phyloP scores from a whole-genome alignment of 306 rosid genomes.

The Cucumis hystrix region DNA sequence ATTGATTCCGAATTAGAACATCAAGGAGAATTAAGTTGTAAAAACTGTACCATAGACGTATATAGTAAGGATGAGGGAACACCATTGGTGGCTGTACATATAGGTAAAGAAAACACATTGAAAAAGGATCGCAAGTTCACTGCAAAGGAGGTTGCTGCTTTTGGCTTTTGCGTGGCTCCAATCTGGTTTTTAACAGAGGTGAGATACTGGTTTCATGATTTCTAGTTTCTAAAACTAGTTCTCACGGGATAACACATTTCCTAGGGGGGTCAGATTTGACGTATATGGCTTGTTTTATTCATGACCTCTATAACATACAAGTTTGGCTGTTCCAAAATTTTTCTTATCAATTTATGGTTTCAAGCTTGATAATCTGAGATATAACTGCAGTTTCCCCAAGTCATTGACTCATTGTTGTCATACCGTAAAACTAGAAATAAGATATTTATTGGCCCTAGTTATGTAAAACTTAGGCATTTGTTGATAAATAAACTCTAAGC shows the following conservation, averaged over 20 bases:
- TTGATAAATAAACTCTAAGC: background rate
- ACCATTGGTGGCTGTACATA: background rate
- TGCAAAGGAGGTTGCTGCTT: conserved; percentile 12
- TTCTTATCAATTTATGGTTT: background rate
- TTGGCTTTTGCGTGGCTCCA: conserved; percentile 16
- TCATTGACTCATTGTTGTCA: background rate
- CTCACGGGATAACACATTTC: background rate
- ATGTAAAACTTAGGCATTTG: background rate
- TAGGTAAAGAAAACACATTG: conserved; percentile 1
- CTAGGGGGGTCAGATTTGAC: background rate
- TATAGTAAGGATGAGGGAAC: conserved; percentile 5
- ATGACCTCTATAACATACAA: background rate
- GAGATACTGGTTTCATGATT: background rate
- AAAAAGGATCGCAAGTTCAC: conserved; percentile 7
- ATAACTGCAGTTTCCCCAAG: background rate
- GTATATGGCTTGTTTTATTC: background rate
- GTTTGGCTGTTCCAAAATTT: background rate
- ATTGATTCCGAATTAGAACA: conserved; percentile 5
- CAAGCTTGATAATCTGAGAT: background rate
- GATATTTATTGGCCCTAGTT: background rate
- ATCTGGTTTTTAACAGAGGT: conserved; percentile 24
- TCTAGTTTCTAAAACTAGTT: background rate
- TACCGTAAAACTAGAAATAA: background rate
- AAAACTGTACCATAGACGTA: background rate
- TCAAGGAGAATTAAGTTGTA: conserved; percentile 2